phyloP scores from a whole-genome alignment of 305 asterid genomes.

The Euphrasia arctica region DNA sequence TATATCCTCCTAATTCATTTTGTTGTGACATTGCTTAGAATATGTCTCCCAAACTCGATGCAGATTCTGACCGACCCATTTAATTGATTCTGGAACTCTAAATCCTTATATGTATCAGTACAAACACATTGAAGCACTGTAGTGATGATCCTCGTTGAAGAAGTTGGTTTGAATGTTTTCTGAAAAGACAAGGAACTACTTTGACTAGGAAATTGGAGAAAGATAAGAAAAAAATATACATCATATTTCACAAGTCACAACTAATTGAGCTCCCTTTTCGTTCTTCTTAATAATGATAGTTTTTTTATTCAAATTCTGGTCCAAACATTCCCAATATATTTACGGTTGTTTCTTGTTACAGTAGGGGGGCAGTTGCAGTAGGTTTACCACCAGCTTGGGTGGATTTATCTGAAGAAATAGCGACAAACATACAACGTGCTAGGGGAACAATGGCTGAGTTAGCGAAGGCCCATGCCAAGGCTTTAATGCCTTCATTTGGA shows the following conservation, averaged over 20 bases:
- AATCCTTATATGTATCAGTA: not conserved
- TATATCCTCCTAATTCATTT: not conserved
- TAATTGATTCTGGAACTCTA: not conserved
- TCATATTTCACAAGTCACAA: not conserved
- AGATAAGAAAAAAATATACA: conserved; percentile 3
- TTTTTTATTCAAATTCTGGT: conserved; percentile 9
- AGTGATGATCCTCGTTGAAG: not conserved
- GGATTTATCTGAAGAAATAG: conserved; percentile 85
- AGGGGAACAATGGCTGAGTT: conserved; percentile 83
- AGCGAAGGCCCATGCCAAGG: conserved; percentile 98
- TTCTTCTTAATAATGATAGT: conserved; percentile 4
- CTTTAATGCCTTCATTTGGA: conserved; percentile 99
- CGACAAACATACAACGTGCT: conserved; percentile 72
- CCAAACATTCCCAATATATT: conserved; percentile 13
- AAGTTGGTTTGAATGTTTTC: not conserved
- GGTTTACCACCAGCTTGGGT: conserved; percentile 94
- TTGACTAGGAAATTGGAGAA: not conserved
- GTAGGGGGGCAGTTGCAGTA: conserved; percentile 61
- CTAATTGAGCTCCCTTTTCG: conserved; percentile 14
- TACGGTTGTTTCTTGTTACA: conserved; percentile 33
- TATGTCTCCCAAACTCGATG: not conserved
- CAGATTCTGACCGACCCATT: not conserved
- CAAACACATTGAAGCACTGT: not conserved
- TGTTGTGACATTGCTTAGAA: not conserved
- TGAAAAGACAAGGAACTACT: not conserved